phyloP scores from a whole-genome alignment of 108 stramenopile species.

The Fragilariopsis cylindrus region DNA sequence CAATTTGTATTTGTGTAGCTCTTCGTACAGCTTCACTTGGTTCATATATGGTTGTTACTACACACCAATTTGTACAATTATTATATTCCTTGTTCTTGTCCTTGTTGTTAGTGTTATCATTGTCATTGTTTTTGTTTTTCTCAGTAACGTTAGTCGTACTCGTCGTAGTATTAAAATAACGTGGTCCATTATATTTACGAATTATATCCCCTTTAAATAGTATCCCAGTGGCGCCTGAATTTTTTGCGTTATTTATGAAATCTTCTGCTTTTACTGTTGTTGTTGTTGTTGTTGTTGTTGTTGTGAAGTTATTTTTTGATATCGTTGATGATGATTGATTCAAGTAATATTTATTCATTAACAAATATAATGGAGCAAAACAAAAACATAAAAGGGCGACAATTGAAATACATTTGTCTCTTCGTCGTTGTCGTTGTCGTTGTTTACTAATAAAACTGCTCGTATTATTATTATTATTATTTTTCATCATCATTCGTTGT shows the following conservation, averaged over 20 bases:
- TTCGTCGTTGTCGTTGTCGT: too few relatives aligned
- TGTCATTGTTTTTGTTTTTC: not conserved
- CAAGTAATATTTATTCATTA: too few relatives aligned
- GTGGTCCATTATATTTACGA: too few relatives aligned
- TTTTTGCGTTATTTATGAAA: not conserved
- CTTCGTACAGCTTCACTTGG: slow-evolving; percentile 32
- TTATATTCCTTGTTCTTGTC: not conserved
- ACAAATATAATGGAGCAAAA: too few relatives aligned
- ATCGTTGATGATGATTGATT: too few relatives aligned
- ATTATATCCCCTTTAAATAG: too few relatives aligned
- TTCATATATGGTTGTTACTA: slow-evolving; percentile 54
- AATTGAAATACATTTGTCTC: too few relatives aligned
- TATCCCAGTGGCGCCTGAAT: not conserved
- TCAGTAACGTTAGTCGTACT: not conserved
- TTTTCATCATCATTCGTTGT: too few relatives aligned
- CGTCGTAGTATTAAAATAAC: too few relatives aligned
- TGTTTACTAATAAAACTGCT: too few relatives aligned
- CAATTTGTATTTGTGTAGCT: not conserved
- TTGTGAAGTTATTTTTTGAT: not conserved
- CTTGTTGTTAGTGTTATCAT: not conserved
- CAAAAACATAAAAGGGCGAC: too few relatives aligned
- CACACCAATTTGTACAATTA: slow-evolving; percentile 26
- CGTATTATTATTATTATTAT: too few relatives aligned
- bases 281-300: not conserved
- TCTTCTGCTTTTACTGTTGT: not conserved